These are phyloP conservation scores for Globisporangium solare DNA, from an alignment of 352 stramenopile genomes.

Conservation along the genomic window DNA sequence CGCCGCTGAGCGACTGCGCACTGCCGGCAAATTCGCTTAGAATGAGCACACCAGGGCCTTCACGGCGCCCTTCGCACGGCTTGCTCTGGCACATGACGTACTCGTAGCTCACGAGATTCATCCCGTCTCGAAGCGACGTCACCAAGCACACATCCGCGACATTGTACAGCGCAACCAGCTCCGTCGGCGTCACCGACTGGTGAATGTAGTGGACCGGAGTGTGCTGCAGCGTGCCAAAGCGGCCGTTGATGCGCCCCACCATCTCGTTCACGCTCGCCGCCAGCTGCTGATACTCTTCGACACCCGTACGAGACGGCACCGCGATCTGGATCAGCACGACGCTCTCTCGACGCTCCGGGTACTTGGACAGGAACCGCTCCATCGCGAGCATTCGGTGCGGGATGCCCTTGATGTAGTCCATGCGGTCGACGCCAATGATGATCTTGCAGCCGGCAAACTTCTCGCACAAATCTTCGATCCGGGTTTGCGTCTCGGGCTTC, in stretches of 20 bases:
- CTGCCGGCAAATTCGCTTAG: constrained; percentile 88
- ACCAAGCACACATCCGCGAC: constrained; percentile 87
- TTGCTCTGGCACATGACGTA: constrained; percentile 80
- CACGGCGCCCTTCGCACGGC: constrained; percentile 36
- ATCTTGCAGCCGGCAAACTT: constrained; percentile 71
- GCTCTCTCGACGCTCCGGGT: constrained; percentile 92
- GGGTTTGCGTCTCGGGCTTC: constrained; percentile 45
- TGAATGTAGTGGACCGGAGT: constrained; percentile 91
- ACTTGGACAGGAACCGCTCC: constrained; percentile 72
- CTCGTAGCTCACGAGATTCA: constrained; percentile 90
- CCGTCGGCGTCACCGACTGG: constrained; percentile 64
- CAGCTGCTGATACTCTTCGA: constrained; percentile 18
- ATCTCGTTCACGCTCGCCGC: constrained; percentile 71
- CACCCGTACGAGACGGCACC: constrained; percentile 75
- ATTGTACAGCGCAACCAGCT: constrained; percentile 87
- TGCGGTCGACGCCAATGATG: constrained; percentile 81
- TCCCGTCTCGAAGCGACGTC: constrained; percentile 84
- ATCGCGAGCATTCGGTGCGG: constrained; percentile 87
- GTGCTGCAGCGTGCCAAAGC: constrained; percentile 84
- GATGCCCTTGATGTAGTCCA: constrained; percentile 89
- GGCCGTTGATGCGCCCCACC: constrained; percentile 87
- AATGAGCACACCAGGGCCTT: constrained; percentile 79
- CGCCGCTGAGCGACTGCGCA: constrained; percentile 82
- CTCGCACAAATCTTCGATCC: constrained; percentile 62
- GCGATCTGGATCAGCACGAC: constrained; percentile 95